Evolutionary conservation across 2,329 filamentous ascomycete species (phyloP).

Genomic region (Rhexocercosporidium sp.): DNA sequence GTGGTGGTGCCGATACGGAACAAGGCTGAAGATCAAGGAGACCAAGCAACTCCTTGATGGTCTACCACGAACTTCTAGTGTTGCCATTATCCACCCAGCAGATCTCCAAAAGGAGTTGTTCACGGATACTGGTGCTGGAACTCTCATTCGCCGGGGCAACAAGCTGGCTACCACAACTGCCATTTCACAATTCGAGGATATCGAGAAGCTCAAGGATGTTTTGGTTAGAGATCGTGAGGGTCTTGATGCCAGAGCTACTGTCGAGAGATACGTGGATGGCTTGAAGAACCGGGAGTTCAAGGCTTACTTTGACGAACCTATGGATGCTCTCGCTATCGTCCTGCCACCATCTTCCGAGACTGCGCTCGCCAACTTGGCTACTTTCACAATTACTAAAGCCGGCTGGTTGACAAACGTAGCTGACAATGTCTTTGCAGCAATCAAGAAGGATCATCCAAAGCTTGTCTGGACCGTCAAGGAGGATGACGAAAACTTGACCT

Average conservation of each 20-base stretch:
- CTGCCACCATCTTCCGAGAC: constrained; percentile 72
- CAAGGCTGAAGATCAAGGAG: constrained; percentile 95
- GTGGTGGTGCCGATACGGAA: constrained; percentile 94
- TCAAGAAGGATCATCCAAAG: constrained; percentile 92
- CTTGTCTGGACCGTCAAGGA: constrained; percentile 96
- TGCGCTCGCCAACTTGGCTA: constrained; percentile 81
- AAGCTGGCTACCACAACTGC: constrained; percentile 79
- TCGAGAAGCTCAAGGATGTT: constrained; percentile 79
- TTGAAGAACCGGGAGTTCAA: constrained; percentile 81
- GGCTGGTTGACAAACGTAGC: constrained; percentile 95
- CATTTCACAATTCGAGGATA: constrained; percentile 75
- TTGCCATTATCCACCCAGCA: constrained; percentile 96
- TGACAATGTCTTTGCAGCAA: constrained; percentile 91
- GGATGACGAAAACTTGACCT: constrained; percentile 94
- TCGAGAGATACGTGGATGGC: constrained; percentile 84
- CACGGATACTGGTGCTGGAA: constrained; percentile 93
- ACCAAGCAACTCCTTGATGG: constrained; percentile 92
- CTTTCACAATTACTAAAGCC: constrained; percentile 90
- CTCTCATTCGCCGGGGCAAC: constrained; percentile 88
- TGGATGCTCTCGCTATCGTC: constrained; percentile 91
- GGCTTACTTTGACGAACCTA: constrained; percentile 91
- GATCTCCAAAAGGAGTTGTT: constrained; percentile 97
- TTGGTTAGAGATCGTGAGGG: constrained; percentile 82
- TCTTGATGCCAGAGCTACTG: constrained; percentile 79
- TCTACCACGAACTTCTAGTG: constrained; percentile 88